phyloP scores from a whole-genome alignment of 768 basidiomycete genomes.

The Cystoderma amianthinum region DNA sequence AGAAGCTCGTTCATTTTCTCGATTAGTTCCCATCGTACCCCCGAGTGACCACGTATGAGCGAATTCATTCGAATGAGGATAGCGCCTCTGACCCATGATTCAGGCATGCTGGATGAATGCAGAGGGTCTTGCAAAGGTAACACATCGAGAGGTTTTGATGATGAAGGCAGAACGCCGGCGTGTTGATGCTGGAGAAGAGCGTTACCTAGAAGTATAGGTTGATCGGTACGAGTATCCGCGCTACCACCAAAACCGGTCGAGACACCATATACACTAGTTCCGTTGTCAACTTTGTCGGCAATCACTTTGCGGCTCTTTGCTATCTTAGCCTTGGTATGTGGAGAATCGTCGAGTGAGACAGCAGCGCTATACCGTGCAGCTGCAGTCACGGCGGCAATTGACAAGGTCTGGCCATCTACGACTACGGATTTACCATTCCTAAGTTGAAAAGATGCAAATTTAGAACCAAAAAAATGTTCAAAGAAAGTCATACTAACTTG shows the following conservation, averaged over 20 bases:
- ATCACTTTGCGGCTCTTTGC: conserved; percentile 60
- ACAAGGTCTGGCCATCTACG: conserved; percentile 64
- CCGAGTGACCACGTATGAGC: conserved; percentile 83
- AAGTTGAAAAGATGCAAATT: conserved; percentile 3
- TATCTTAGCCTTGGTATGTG: conserved; percentile 42
- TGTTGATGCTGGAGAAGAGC: conserved; percentile 87
- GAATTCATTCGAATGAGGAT: conserved; percentile 87
- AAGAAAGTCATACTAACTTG: not conserved
- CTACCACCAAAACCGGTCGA: conserved; percentile 85
- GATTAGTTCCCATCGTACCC: conserved; percentile 75
- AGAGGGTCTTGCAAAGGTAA: conserved; percentile 71
- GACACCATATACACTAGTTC: conserved; percentile 76
- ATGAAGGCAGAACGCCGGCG: conserved; percentile 63
- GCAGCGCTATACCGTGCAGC: conserved; percentile 56
- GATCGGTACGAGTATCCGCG: conserved; percentile 77
- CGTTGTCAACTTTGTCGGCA: conserved; percentile 55
- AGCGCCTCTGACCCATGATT: conserved; percentile 83
- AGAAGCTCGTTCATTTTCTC: conserved; percentile 73
- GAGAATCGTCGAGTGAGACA: conserved; percentile 43
- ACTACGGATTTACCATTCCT: conserved; percentile 59
- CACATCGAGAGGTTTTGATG: conserved; percentile 33
- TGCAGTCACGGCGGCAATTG: conserved; percentile 75
- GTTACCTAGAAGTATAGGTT: conserved; percentile 66
- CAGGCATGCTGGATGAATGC: conserved; percentile 69
- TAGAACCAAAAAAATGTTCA: not conserved